These are phyloP conservation scores for Colletotrichum brevisporum DNA, from an alignment of 2,329 filamentous ascomycete species.

Conservation along the genomic window DNA sequence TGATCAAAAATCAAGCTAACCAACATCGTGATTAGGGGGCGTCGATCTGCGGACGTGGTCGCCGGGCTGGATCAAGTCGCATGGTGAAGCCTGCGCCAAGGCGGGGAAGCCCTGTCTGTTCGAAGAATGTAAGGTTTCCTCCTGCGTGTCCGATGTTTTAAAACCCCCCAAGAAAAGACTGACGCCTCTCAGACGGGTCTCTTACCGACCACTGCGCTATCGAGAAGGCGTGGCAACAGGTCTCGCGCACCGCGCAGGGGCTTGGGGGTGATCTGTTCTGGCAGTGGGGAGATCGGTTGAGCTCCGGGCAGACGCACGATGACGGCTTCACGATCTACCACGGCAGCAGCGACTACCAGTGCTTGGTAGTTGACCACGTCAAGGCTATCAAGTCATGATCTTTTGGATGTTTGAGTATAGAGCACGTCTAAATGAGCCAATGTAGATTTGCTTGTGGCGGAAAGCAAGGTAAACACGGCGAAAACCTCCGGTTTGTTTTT, in stretches of 20 bases:
- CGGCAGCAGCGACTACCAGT: slow-evolving; percentile 53
- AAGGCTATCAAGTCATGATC: slow-evolving; percentile 15
- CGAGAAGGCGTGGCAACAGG: slow-evolving; percentile 62
- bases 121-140: slow-evolving; percentile 23
- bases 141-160: slow-evolving; percentile 1
- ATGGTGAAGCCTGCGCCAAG: slow-evolving; percentile 17
- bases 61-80: slow-evolving; percentile 23
- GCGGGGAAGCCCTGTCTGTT: slow-evolving; percentile 26
- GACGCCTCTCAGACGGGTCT: slow-evolving; percentile 16
- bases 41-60: slow-evolving; percentile 2
- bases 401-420: background rate
- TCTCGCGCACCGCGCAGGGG: slow-evolving; percentile 43
- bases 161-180: slow-evolving; percentile 4
- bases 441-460: too few relatives aligned
- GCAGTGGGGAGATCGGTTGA: slow-evolving; percentile 51
- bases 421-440: too few relatives aligned
- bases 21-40: background rate
- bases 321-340: slow-evolving; percentile 58
- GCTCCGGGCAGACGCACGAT: slow-evolving; percentile 53
- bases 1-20: background rate
- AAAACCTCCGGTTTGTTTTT: too few relatives aligned
- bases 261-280: slow-evolving; percentile 49
- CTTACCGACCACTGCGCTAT: slow-evolving; percentile 43
- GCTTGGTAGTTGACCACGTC: slow-evolving; percentile 54
- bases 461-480: too few relatives aligned